Conservation (phyloP, 2,329 filamentous ascomycete species). For the Sclerotinia sclerotiorum region DNA sequence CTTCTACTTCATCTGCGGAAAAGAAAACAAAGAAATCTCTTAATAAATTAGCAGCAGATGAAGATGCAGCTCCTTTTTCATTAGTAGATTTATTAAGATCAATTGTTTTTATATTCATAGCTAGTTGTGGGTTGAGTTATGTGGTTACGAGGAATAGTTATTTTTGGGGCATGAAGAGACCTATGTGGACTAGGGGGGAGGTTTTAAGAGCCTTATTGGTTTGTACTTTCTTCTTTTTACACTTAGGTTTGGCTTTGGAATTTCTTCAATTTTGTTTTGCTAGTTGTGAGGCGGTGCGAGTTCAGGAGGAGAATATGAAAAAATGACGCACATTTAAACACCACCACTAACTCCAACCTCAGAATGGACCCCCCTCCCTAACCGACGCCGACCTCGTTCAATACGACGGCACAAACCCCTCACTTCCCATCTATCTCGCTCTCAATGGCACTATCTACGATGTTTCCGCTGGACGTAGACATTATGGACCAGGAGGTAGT, state of each 20-base stretch:
- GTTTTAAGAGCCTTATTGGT: slow-evolving; percentile 36
- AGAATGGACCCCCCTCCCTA: slow-evolving; percentile 63
- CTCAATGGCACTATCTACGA: slow-evolving; percentile 88
- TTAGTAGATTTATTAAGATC: slow-evolving; percentile 36
- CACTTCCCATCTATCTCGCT: slow-evolving; percentile 82
- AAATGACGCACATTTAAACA: neutral
- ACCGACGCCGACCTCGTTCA: slow-evolving; percentile 71
- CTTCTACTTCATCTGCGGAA: neutral
- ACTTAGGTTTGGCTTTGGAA: neutral
- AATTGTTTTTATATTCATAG: slow-evolving; percentile 36
- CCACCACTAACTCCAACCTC: slow-evolving; percentile 2
- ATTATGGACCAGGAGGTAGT: slow-evolving; percentile 81
- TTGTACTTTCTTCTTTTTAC: neutral
- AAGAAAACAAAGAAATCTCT: slow-evolving; percentile 15
- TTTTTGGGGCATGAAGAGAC: slow-evolving; percentile 35
- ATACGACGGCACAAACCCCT: slow-evolving; percentile 75
- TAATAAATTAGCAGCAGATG: slow-evolving; percentile 29
- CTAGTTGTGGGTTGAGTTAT: slow-evolving; percentile 35
- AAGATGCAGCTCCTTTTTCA: slow-evolving; percentile 34
- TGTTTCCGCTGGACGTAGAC: slow-evolving; percentile 64
- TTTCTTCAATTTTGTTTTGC: neutral
- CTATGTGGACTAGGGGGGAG: slow-evolving; percentile 32
- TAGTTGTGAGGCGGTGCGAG: neutral
- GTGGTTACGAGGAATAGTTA: slow-evolving; percentile 39
- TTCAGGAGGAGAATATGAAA: no score